Evolutionary conservation across 495 filamentous ascomycete species (phyloP), one percentile per base, ranked within the genome.

Genomic region (Barbatosphaeria neglecta): DNA sequence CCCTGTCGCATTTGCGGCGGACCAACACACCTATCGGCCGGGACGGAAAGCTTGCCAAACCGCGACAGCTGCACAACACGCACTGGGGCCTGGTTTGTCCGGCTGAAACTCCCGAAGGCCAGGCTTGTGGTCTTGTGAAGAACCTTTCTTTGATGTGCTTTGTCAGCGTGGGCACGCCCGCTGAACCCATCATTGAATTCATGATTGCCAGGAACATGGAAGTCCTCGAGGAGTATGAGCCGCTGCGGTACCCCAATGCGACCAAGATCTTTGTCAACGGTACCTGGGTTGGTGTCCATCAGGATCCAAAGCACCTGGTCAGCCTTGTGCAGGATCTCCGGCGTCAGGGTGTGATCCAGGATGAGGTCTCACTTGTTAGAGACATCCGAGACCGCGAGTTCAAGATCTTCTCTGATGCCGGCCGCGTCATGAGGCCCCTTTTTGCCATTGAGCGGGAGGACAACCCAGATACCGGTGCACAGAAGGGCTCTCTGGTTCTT

Each of bases 61-160:
- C 92, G 3, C 85, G 92, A 42, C 93, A 97, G 65, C 78, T 99
- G 40, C 92, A 99, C 70, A 97, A 97, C 63, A 96, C 92, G 0
- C 92, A 99, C 62, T 99, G 93, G 93, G 92, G 92, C 44, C 68
- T 97, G 50, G 90, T 99, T 6, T 99, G 92, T 62, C 92, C 92
- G 19, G 92, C 92, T 20, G 92, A 99, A 58, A 99, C 92, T 15
- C 92, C 92, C 7, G 92, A 99, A 78, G 92, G 92, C 50, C 93
- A 99, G 61, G 92, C 92, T 63, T 99, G 92, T 69, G 92, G 92
- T 63, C 66, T 99, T 48, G 93, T 99, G 63, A 99, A 99, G 73
- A 99, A 99, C 54, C 60, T 99, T 58, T 86, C 93, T 3, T 76
- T 99, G 38, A 97, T 99, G 90, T 97, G 90, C 61, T 94, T 90